Evolutionary conservation across 768 basidiomycete genomes (phyloP), one percentile per base, ranked within the genome.

Genomic region (Tulasnella sp.): DNA sequence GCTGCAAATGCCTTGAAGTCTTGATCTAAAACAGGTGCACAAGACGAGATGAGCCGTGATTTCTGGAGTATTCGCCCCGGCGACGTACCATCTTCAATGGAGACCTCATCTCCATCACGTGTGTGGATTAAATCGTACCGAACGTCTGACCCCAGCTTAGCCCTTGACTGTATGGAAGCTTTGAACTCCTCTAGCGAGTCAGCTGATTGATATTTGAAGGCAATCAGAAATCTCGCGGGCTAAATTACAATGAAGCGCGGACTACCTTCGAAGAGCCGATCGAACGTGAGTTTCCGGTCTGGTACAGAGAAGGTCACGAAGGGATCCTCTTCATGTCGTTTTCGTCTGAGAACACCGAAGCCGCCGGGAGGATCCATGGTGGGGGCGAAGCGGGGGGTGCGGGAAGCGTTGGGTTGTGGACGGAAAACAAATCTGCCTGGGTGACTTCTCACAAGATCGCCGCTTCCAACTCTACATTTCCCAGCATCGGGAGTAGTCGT

Each of bases 21-120:
- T 28, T 76, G 48, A 28, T 80, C 80, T 80, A 64, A 18, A 12
- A 42, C 6, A 22, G 44, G 46, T 14, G 64, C 18, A 41, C 37
- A 28, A 69, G 8, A 6, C n/a, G 31, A 28, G 20, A 69, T 69
- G 64, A 69, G 12, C 28, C 11, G 31, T 18, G 34, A 28, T 14
- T n/a, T 3, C 8, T 37, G 76, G 28, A 22, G 20, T 3, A 37
- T 5, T 37, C 22, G 41, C 46, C 24, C 54, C 9, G 1, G 77
- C 34, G 24, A 84, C 88, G 81, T 83, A 94, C 94, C 93, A 84
- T 95, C 94, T 48, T 93, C 93, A n/a, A 96, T 87, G 84, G 93
- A 93, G 34, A 94, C 88, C 20, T 84, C 84, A 80, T 86, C 86
- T 11, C 87, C 89, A 31, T 88, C 88, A 46, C 92, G 89, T 73